phyloP scores from a whole-genome alignment of 495 filamentous ascomycete genomes.

The Podospora appendiculata region DNA sequence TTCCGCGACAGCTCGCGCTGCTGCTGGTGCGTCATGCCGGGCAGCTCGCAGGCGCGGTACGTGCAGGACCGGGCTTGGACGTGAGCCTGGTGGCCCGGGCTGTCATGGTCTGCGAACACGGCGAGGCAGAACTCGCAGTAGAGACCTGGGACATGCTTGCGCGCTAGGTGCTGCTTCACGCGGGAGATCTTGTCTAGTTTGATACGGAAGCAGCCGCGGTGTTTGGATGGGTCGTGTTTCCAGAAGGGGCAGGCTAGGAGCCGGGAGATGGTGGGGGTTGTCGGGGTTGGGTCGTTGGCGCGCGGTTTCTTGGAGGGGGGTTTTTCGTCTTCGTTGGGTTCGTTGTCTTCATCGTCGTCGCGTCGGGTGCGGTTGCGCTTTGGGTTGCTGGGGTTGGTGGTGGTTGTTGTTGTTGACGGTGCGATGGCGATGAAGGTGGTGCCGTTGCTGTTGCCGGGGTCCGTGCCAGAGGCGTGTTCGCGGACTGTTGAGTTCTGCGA shows the following conservation, averaged over 20 bases:
- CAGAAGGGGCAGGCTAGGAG: slow-evolving; percentile 1
- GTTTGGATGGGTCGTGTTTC: neutral
- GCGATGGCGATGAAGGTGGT: too few species aligned
- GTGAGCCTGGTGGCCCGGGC: neutral
- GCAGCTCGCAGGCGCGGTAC: neutral
- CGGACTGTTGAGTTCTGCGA: too few species aligned
- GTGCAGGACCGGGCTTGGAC: neutral
- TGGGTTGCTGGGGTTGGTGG: too few species aligned
- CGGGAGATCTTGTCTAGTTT: neutral
- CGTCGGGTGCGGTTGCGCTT: too few species aligned
- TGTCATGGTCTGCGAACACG: neutral
- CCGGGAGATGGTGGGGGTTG: neutral
- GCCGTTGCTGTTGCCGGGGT: too few species aligned
- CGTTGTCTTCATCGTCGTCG: too few species aligned
- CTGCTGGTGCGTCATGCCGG: neutral
- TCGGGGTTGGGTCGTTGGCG: too few species aligned
- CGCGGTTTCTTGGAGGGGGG: too few species aligned
- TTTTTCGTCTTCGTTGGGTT: too few species aligned
- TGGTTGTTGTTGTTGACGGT: too few species aligned
- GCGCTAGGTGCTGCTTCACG: neutral
- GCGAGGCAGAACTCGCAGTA: slow-evolving; percentile 1
- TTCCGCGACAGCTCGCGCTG: neutral
- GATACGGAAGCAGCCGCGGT: neutral
- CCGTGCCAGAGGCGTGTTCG: too few species aligned
- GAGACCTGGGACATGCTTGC: neutral